phyloP scores from a whole-genome alignment of 345 rosid species.

The Linum usitatissimum region DNA sequence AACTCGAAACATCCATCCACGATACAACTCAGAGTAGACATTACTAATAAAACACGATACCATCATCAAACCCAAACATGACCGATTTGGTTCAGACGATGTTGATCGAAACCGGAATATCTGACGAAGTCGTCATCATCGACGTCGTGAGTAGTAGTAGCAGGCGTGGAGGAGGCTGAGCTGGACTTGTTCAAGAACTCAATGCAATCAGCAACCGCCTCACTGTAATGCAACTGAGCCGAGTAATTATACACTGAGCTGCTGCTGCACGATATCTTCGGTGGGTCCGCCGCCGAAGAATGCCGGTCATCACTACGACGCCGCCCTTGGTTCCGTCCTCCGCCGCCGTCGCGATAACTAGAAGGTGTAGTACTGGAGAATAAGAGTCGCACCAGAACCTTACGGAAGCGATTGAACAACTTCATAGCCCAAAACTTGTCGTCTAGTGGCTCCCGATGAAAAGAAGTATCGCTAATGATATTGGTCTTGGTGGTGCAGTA shows the following conservation, averaged over 20 bases:
- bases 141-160: no score
- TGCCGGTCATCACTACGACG: conserved; percentile 5
- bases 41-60: no score
- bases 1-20: no score
- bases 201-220: conserved; percentile 90
- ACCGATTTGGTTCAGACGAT: no score
- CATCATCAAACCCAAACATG: no score
- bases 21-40: no score
- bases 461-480: not conserved
- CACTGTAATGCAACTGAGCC: conserved; percentile 63
- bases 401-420: conserved; percentile 51
- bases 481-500: not conserved
- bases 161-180: no score
- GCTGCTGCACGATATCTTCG: conserved; percentile 77
- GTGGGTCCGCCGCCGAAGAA: conserved; percentile 33
- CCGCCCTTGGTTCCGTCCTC: conserved; percentile 3
- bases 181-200: conserved; percentile 82
- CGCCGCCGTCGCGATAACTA: not conserved
- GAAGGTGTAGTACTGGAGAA: conserved; percentile 35
- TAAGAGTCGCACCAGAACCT: conserved; percentile 52
- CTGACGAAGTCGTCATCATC: no score
- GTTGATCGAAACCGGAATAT: no score
- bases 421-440: conserved; percentile 44
- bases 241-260: conserved; percentile 38
- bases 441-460: not conserved